Evolutionary conservation across 2,329 filamentous ascomycete genomes (phyloP), one percentile per base, ranked within the genome.

Genomic region (Sporothrix sp.): DNA sequence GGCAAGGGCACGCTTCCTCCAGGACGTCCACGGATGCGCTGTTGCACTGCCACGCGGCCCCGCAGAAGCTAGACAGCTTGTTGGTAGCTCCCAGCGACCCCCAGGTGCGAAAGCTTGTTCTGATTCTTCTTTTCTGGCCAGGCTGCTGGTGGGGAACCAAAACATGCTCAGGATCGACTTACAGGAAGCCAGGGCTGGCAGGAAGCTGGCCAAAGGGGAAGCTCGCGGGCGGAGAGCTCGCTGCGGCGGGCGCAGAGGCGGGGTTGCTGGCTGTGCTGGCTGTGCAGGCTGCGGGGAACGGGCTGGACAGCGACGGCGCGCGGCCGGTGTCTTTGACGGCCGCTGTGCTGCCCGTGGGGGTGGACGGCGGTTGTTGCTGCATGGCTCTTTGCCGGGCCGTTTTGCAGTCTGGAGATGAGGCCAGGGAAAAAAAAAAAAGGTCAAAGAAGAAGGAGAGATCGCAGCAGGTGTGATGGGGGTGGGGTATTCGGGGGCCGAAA

Each of bases 31-130:
- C 8, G 33, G 20, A 32, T 23, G 11, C 18, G 10, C 43, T 32
- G 28, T 50, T 56, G 55, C 55, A 56, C 55, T 56, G 55, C 55
- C 55, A 56, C 55, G 33, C 52, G 37, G 54, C 50, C 54, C 55
- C 55, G 55, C 53, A 56, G 54, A 52, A 51, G 40, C 45, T 48
- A 48, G 28, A 16, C 30, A 35, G 52, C 50, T 50, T 37, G 54
- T 53, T 53, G 54, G 54, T 23, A 20, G 7, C 40, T 27, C 44
- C 33, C 20, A 14, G 14, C 18, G 11, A 16, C 27, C 14, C 21
- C 21, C 33, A 14, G 2, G 3, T 16, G 13, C 4, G 14, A 14
- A 38, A 33, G 27, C 20, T 39, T 49, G 23, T 20, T 42, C 33
- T 35, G 5, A 35, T 16, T 32, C 25, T 45, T 37, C 36, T 37